These are phyloP conservation scores for Tetracladium maxilliforme DNA, from an alignment of 2,329 filamentous ascomycete genomes.

Conservation along the genomic window DNA sequence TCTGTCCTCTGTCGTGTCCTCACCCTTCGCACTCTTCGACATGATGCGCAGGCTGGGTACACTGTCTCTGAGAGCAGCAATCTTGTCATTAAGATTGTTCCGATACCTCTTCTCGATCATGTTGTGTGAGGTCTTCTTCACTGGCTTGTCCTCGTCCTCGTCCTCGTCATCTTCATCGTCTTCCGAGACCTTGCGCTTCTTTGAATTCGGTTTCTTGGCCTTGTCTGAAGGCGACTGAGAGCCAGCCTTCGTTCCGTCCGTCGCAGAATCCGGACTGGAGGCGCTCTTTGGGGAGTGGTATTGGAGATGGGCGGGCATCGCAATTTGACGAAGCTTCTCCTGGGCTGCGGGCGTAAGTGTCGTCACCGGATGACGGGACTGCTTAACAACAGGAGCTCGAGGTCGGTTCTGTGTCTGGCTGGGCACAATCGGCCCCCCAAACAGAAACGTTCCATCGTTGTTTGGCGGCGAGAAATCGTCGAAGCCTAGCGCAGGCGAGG, in stretches of 20 bases:
- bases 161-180: slow-evolving; percentile 38
- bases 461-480: too few species aligned
- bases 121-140: slow-evolving; percentile 92
- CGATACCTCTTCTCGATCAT: slow-evolving; percentile 97
- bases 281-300: slow-evolving; percentile 41
- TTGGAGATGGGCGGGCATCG: slow-evolving; percentile 47
- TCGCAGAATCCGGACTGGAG: slow-evolving; percentile 37
- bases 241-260: slow-evolving; percentile 28
- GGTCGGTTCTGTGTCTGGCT: too few species aligned
- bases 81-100: slow-evolving; percentile 95
- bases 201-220: slow-evolving; percentile 29
- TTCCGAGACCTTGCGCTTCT: slow-evolving; percentile 59
- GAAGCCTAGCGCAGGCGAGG: too few species aligned
- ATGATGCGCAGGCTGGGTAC: slow-evolving; percentile 81
- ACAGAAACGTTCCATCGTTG: too few species aligned
- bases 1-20: slow-evolving; percentile 57
- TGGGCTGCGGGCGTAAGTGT: slow-evolving; percentile 41
- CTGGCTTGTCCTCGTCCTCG: slow-evolving; percentile 42
- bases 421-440: too few species aligned
- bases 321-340: slow-evolving; percentile 45
- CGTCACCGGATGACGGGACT: slow-evolving; percentile 17
- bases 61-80: slow-evolving; percentile 79
- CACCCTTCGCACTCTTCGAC: slow-evolving; percentile 54
- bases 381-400: too few species aligned
- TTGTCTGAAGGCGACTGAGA: slow-evolving; percentile 46